Percentiles rank a stretch among this genome's conserved stretches.
Conservation (phyloP, 148 eudicot genomes). For the Chenopodium album region DNA sequence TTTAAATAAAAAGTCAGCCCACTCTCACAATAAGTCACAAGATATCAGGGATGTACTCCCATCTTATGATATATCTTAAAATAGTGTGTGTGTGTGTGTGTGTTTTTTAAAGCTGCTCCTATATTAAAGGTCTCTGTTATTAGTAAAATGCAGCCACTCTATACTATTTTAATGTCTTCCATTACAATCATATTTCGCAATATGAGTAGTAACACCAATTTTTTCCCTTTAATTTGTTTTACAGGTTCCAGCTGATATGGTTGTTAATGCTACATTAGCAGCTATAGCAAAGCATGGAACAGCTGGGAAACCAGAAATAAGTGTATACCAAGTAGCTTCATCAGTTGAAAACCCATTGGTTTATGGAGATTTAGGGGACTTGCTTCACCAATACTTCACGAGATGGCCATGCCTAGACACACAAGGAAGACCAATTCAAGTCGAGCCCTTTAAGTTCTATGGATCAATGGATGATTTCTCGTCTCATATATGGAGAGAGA, state of each 20-base stretch:
- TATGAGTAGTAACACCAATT: background rate
- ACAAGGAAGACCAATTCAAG: slow-evolving; percentile 65
- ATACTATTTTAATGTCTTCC: background rate
- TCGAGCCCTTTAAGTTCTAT: slow-evolving; percentile 64
- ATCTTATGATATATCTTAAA: background rate
- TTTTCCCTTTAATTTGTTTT: background rate
- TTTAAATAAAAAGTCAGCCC: background rate
- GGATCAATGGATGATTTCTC: slow-evolving; percentile 85
- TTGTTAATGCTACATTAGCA: slow-evolving; percentile 84
- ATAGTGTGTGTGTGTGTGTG: background rate
- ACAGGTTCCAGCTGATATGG: slow-evolving; percentile 99
- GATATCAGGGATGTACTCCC: background rate
- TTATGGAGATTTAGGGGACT: slow-evolving; percentile 55
- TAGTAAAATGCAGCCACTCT: background rate
- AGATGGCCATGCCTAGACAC: slow-evolving; percentile 63
- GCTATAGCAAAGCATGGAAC: slow-evolving; percentile 94
- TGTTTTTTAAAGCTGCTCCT: no score
- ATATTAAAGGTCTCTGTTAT: no score
- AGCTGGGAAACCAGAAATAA: slow-evolving; percentile 59
- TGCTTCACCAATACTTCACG: slow-evolving; percentile 67
- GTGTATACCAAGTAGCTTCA: slow-evolving; percentile 87
- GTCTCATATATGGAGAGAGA: slow-evolving; percentile 68
- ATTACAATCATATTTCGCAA: background rate
- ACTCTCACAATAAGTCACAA: background rate
- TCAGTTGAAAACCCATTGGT: slow-evolving; percentile 87